Conservation (phyloP, 768 basidiomycete species). For the Suillus variegatus region DNA sequence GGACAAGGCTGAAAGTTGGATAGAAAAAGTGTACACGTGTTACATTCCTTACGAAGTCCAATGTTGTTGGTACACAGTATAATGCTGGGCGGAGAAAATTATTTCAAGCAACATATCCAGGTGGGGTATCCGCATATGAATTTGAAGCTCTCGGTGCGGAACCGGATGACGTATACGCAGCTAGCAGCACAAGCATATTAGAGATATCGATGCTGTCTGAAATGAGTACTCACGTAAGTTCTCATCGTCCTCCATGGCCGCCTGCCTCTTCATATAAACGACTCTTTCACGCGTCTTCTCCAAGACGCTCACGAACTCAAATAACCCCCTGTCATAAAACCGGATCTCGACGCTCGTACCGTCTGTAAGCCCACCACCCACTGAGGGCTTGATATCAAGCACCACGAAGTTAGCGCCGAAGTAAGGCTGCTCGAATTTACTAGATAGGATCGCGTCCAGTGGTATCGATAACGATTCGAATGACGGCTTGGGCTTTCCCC, state of each 20-base stretch:
- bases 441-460: slow-evolving; percentile 62
- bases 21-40: neutral
- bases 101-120: slow-evolving; percentile 29
- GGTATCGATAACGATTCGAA: slow-evolving; percentile 56
- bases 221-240: slow-evolving; percentile 28
- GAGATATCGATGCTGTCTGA: neutral
- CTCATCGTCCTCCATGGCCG: slow-evolving; percentile 32
- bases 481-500: slow-evolving; percentile 23
- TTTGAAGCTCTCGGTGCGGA: slow-evolving; percentile 17
- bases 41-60: neutral
- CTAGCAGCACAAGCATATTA: slow-evolving; percentile 13
- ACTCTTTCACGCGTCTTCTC: slow-evolving; percentile 79
- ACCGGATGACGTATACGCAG: slow-evolving; percentile 30
- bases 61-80: slow-evolving; percentile 5
- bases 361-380: slow-evolving; percentile 63
- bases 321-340: slow-evolving; percentile 67
- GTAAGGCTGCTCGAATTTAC: slow-evolving; percentile 75
- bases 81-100: neutral
- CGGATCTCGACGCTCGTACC: slow-evolving; percentile 70
- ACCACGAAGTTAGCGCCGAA: slow-evolving; percentile 68
- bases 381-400: slow-evolving; percentile 66
- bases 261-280: slow-evolving; percentile 72
- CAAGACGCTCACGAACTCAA: slow-evolving; percentile 68
- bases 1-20: neutral
- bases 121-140: slow-evolving; percentile 28